Evolutionary conservation across 345 rosid species (phyloP).

Genomic region (Anastatica hierochuntica): DNA sequence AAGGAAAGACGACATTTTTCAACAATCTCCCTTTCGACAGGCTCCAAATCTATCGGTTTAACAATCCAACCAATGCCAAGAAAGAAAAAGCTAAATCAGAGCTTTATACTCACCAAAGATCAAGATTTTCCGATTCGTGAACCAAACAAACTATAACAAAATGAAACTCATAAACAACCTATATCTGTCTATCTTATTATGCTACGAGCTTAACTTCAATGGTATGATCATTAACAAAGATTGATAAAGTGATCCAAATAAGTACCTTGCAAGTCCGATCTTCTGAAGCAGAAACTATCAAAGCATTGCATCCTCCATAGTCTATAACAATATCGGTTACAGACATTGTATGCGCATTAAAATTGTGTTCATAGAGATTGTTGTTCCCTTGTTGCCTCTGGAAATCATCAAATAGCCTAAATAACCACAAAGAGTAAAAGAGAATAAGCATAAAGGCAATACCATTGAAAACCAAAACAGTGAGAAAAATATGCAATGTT

Average conservation of each 20-base stretch:
- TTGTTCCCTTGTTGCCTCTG: slow-evolving; percentile 42
- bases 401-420: slow-evolving; percentile 65
- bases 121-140: too few species aligned
- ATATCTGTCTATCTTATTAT: background rate
- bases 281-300: slow-evolving; percentile 73
- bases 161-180: background rate
- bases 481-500: background rate
- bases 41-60: slow-evolving; percentile 59
- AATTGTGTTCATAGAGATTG: slow-evolving; percentile 46
- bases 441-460: background rate
- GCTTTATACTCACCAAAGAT: too few species aligned
- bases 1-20: slow-evolving; percentile 59
- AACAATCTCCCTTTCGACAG: slow-evolving; percentile 49
- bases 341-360: slow-evolving; percentile 44
- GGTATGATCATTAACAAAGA: background rate
- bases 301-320: slow-evolving; percentile 59
- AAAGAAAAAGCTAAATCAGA: background rate
- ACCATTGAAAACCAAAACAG: too few species aligned
- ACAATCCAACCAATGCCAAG: background rate
- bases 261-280: slow-evolving; percentile 78
- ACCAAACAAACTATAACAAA: background rate
- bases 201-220: background rate
- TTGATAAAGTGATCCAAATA: background rate
- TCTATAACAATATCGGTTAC: slow-evolving; percentile 62
- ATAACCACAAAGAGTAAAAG: slow-evolving; percentile 16